Conservation (phyloP, 352 stramenopile species). For the Pythium pyrilobum region DNA sequence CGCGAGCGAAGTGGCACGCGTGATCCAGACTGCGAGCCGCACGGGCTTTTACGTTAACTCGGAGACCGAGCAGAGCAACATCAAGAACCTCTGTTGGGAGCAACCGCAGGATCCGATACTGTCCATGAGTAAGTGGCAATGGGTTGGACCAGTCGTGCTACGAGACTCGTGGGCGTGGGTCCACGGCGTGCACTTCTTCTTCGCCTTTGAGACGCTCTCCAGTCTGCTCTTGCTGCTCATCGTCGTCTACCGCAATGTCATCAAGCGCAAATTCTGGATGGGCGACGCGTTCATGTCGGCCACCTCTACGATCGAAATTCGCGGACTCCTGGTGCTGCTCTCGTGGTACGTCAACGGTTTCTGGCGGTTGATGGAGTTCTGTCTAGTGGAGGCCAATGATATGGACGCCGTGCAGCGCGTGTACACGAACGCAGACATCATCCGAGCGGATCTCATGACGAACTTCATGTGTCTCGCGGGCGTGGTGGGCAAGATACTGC, state of each 20-base stretch:
- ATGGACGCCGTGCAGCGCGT: neutral
- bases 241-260: slow-evolving; percentile 18
- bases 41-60: slow-evolving; percentile 3
- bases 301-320: slow-evolving; percentile 26
- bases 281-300: slow-evolving; percentile 11
- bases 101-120: neutral
- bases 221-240: slow-evolving; percentile 9
- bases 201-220: slow-evolving; percentile 24
- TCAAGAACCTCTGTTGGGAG: slow-evolving; percentile 11
- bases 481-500: neutral
- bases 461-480: slow-evolving; percentile 26
- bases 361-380: slow-evolving; percentile 38
- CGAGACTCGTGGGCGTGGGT: slow-evolving; percentile 42
- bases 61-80: neutral
- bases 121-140: slow-evolving; percentile 6
- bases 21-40: neutral
- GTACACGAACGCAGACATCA: neutral
- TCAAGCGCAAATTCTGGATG: slow-evolving; percentile 8
- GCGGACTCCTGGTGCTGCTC: slow-evolving; percentile 29
- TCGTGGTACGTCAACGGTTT: slow-evolving; percentile 36
- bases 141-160: slow-evolving; percentile 20
- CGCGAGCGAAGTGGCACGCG: no score
- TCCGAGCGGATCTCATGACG: slow-evolving; percentile 24
- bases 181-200: slow-evolving; percentile 36
- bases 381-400: slow-evolving; percentile 12